phyloP scores from a whole-genome alignment of 768 basidiomycete genomes.

The Lentinula edodes region DNA sequence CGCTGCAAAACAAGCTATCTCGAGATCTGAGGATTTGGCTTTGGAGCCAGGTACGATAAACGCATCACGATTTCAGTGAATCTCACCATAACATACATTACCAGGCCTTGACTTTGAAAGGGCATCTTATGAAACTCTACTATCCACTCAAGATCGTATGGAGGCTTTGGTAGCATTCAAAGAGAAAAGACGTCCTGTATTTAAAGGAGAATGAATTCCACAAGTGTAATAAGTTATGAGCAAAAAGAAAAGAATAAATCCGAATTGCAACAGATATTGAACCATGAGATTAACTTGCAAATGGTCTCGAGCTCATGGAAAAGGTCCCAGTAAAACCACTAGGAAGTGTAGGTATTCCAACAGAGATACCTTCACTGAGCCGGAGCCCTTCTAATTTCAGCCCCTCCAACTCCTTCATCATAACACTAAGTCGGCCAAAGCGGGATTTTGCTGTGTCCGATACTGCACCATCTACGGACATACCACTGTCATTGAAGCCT shows the following conservation, averaged over 20 bases:
- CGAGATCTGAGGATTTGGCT: constrained; percentile 70
- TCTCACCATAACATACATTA: background rate
- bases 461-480: constrained; percentile 33
- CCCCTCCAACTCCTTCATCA: constrained; percentile 85
- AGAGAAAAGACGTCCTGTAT: constrained; percentile 74
- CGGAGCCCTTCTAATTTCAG: constrained; percentile 38
- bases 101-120: constrained; percentile 90
- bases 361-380: constrained; percentile 49
- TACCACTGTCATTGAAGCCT: constrained; percentile 59
- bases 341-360: constrained; percentile 54
- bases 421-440: constrained; percentile 69
- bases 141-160: constrained; percentile 67
- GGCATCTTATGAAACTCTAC: constrained; percentile 74
- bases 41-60: constrained; percentile 60
- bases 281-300: constrained; percentile 22
- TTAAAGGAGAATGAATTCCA: constrained; percentile 66
- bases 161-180: constrained; percentile 87
- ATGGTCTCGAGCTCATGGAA: constrained; percentile 39
- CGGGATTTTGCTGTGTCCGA: constrained; percentile 37
- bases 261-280: too few species aligned
- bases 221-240: constrained; percentile 19
- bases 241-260: background rate
- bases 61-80: background rate
- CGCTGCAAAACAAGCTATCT: constrained; percentile 86
- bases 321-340: constrained; percentile 50